Conservation (phyloP, 345 rosid genomes). For the Salix udensis region DNA sequence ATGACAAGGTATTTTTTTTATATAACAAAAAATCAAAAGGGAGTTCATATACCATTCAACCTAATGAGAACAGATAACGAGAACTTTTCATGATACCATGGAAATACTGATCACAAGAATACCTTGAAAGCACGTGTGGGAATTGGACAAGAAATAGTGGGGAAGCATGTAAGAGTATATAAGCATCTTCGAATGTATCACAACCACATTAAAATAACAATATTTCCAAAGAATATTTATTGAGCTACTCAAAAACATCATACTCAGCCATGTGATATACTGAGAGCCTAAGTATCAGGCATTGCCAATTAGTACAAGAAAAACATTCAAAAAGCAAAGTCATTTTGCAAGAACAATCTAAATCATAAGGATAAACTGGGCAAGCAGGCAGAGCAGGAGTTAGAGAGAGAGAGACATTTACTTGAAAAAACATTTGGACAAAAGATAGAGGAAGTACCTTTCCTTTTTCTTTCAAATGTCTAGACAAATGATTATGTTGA, state of each 20-base stretch:
- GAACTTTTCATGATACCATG: conserved; percentile 19
- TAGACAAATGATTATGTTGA: neutral
- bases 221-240: neutral
- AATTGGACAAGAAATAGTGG: conserved; percentile 7
- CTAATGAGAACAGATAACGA: conserved; percentile 10
- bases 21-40: conserved; percentile 15
- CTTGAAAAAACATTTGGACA: neutral
- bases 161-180: conserved; percentile 1
- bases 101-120: conserved; percentile 12
- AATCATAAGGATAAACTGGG: neutral
- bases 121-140: conserved; percentile 9
- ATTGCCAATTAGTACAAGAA: neutral
- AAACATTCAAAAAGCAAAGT: neutral
- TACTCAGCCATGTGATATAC: neutral
- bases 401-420: neutral
- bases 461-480: neutral
- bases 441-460: neutral
- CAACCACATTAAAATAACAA: conserved; percentile 6
- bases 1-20: conserved; percentile 9
- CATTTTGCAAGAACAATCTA: neutral
- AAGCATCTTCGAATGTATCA: conserved; percentile 12
- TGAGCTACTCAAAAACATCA: neutral
- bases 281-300: neutral
- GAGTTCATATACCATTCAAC: conserved; percentile 7
- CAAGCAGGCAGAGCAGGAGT: neutral